phyloP scores from a whole-genome alignment of 495 filamentous ascomycete species.

The Annulohypoxylon maeteangense region DNA sequence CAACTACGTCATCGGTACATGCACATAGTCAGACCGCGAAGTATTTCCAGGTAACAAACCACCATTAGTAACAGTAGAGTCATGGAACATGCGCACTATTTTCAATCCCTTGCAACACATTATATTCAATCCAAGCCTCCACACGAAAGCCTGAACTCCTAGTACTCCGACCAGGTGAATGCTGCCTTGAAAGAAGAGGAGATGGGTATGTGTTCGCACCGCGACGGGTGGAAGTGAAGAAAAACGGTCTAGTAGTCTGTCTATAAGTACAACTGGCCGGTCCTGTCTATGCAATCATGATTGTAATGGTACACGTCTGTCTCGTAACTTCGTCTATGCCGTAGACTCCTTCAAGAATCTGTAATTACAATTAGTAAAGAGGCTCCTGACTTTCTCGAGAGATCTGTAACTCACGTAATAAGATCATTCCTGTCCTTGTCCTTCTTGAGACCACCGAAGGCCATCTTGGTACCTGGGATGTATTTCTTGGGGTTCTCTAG shows the following conservation, averaged over 20 bases:
- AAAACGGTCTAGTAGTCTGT: constrained; percentile 49
- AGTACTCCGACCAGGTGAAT: constrained; percentile 31
- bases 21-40: background rate
- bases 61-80: background rate
- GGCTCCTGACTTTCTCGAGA: background rate
- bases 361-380: constrained; percentile 29
- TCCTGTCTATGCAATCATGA: constrained; percentile 48
- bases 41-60: background rate
- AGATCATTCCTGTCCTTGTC: constrained; percentile 98
- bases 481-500: constrained; percentile 69
- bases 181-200: constrained; percentile 44
- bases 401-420: constrained; percentile 79
- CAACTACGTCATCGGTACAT: constrained; percentile 28
- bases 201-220: constrained; percentile 49
- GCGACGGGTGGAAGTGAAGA: constrained; percentile 33
- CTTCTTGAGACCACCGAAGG: constrained; percentile 99
- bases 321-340: constrained; percentile 59
- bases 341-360: constrained; percentile 75
- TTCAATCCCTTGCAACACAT: constrained; percentile 39
- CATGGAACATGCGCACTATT: constrained; percentile 10
- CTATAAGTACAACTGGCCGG: constrained; percentile 49
- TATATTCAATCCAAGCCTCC: constrained; percentile 44
- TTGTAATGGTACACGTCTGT: constrained; percentile 51
- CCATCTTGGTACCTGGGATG: constrained; percentile 99
- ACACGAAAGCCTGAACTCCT: constrained; percentile 38